Conservation (phyloP, 352 stramenopile species). For the Hyaloperonospora brassicae region DNA sequence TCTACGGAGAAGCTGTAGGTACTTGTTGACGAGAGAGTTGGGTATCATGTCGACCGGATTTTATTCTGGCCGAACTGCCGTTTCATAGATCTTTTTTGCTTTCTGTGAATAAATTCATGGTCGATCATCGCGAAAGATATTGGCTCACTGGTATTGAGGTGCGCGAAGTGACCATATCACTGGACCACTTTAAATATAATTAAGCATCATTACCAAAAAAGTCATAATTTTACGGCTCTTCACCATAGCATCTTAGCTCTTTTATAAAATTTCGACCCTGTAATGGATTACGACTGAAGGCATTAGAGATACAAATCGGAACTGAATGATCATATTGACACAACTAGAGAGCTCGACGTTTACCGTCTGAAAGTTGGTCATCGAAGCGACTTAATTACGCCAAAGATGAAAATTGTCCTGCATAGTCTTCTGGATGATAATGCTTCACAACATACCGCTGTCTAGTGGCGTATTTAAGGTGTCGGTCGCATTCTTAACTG, state of each 20-base stretch:
- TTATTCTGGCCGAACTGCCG: neutral
- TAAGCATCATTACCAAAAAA: neutral
- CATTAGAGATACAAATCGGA: neutral
- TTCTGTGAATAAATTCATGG: neutral
- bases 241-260: neutral
- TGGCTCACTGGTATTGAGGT: neutral
- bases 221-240: neutral
- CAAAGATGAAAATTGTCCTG: neutral
- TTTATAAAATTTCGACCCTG: neutral
- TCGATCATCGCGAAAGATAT: neutral
- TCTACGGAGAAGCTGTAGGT: neutral
- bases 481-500: too few species aligned
- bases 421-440: too few species aligned
- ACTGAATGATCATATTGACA: neutral
- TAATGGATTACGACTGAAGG: neutral
- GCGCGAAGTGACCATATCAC: neutral
- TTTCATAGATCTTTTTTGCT: neutral
- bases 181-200: neutral
- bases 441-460: too few species aligned
- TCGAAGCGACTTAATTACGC: neutral
- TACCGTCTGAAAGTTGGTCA: neutral
- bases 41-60: neutral
- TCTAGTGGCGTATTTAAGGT: too few species aligned
- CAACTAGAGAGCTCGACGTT: neutral
- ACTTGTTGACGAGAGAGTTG: neutral